These are phyloP conservation scores for Irpex sp. DNA, from an alignment of 1,284 basidiomycete genomes.

Conservation along the genomic window DNA sequence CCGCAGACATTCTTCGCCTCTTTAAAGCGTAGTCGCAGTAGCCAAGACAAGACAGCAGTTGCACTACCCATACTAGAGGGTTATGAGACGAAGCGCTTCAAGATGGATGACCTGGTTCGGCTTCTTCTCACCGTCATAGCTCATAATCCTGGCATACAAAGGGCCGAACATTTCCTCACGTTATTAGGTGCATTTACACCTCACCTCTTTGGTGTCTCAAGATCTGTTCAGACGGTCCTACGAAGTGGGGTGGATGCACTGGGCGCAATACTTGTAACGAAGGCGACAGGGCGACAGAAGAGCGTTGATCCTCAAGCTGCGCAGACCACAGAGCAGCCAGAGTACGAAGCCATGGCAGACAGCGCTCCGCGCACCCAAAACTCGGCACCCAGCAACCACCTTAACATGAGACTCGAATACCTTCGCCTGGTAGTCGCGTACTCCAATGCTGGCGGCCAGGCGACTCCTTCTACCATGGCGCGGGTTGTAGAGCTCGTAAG, in stretches of 20 bases:
- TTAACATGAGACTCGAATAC: slow-evolving; percentile 62
- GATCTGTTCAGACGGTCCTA: slow-evolving; percentile 49
- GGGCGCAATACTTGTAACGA: slow-evolving; percentile 48
- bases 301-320: background rate
- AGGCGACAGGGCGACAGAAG: slow-evolving; percentile 45
- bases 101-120: slow-evolving; percentile 65
- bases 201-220: slow-evolving; percentile 52
- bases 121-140: slow-evolving; percentile 80
- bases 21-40: slow-evolving; percentile 36
- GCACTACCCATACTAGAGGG: slow-evolving; percentile 47
- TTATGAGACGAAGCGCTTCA: slow-evolving; percentile 57
- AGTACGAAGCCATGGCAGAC: slow-evolving; percentile 22
- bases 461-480: slow-evolving; percentile 39
- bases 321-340: slow-evolving; percentile 28
- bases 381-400: slow-evolving; percentile 49
- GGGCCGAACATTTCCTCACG: slow-evolving; percentile 66
- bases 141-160: slow-evolving; percentile 62
- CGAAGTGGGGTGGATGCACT: slow-evolving; percentile 69
- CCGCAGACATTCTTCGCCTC: slow-evolving; percentile 60
- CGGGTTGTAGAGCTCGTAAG: slow-evolving; percentile 59
- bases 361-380: slow-evolving; percentile 32
- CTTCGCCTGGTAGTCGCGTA: slow-evolving; percentile 56
- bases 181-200: slow-evolving; percentile 60
- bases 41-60: slow-evolving; percentile 22
- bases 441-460: slow-evolving; percentile 51